Evolutionary conservation across 106 monocot genomes (phyloP), one percentile per base, ranked within the genome.

Genomic region (Chionographis japonica): DNA sequence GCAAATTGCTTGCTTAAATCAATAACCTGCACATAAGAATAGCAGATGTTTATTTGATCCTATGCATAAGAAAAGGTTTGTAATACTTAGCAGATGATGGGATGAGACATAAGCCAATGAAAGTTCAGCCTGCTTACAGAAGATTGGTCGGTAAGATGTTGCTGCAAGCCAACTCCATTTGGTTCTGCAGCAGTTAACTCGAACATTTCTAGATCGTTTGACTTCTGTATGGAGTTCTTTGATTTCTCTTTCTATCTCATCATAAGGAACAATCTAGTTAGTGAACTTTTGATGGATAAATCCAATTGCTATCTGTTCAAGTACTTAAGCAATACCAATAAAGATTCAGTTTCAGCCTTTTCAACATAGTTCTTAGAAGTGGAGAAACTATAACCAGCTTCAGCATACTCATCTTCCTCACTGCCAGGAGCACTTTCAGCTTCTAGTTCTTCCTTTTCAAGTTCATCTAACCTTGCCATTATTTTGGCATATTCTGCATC

Each of bases 371-470:
- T 54, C 56, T 68, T 40, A 19, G 74, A 68, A 20, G 46, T 50
- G 8, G 67, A 78, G 37, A 66, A 75, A 72, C 13, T 37, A 49
- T 54, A 56, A 72, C 38, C 56, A 51, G 56, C 60, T 49, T 81
- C 81, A 63, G 39, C 67, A 75, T 78, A 37, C 16, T 79, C 75
- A 59, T 83, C 77, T 42, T 78, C 67, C n/a, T 79, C 79, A 59
- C 75, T 60, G 53, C 41, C 73, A 2, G 58, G 70, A 65, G 58
- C 70, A 73, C 68, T 73, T 49, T 60, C 83, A 59, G 78, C 81
- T 61, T 83, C 89, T 66, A 71, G 65, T 75, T 92, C 97, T 77
- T 84, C 82, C 66, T 80, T 86, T 64, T 92, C 97, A 65, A 89
- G 89, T 76, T 90, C 85, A 76, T 92, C 85, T 49, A 97, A 43